These are phyloP conservation scores for maize (Zea mays) DNA, from an alignment of 176 grass and related monocot genomes.

Conservation along the genomic window Zm-B73-REFERENCE-NAM-5.0 NC_050098.1:135037001-135037500, in stretches of 20 bases:
- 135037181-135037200: not conserved
- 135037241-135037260: not conserved
- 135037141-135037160: not conserved
- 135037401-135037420: not conserved
- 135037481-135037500: not conserved
- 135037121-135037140: not conserved
- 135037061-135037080: not conserved
- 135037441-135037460: not conserved
- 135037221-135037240: not conserved
- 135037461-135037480: not conserved
- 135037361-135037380: not conserved
- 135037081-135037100: not conserved
- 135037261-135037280: no score
- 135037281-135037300: not conserved
- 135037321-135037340: not conserved
- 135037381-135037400: slow-evolving; percentile 17
- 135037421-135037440: slow-evolving; percentile 3
- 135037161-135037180: slow-evolving; percentile 2
- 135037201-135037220: not conserved
- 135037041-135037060: slow-evolving; percentile 26
- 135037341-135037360: slow-evolving; percentile 8
- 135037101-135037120: not conserved
- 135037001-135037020: slow-evolving; percentile 58
- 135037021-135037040: slow-evolving; percentile 38
- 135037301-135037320: slow-evolving; percentile 2